Evolutionary conservation across 2,329 filamentous ascomycete species (phyloP), one percentile per base, ranked within the genome.

Genomic region (Phialophora macrospora): DNA sequence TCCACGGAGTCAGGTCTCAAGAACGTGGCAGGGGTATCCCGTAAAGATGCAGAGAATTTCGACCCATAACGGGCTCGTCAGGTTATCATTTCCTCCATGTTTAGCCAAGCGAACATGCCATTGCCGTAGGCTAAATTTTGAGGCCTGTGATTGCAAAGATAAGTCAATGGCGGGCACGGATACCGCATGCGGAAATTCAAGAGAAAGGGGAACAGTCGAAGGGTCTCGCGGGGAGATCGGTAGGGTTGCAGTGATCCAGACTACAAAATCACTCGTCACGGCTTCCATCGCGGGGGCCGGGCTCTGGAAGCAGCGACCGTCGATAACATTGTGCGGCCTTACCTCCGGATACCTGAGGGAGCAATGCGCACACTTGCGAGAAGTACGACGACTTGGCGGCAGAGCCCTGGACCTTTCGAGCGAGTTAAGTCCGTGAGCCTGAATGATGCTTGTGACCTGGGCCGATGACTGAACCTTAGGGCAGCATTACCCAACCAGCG

Each of bases 391-490:
- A 28, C 48, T 22, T 24, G 1, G 26, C 11, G 28, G 55, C 28
- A 20, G 22, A 5, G 30, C 14, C 20, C 41, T 14, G 46, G 8
- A 26, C 17, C 57, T 52, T 22, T 20, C 17, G 22, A 12, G 58
- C 46, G 58, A 60, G 20, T 52, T 52, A 60, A 60, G 30, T 60
- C 58, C 58, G 58, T 26, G 11, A 30, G 20, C 58, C 22, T 60
- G 58, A 60, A 41, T 60, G n/a, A 41, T 41, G 30, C 28, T 34
- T 41, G 58, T 52, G 48, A 54, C 30, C 20, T 14, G 46, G 32
- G 7, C 58, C 48, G 32, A 28, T 32, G 34, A 48, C 14, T 24
- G 20, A 32, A n/a, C 20, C 38, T 26, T 44, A 49, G 22, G 7
- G 12, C 41, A 8, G 56, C 24, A 20, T 9, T 32, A 59, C 44